Evolutionary conservation across 2,329 filamentous ascomycete species (phyloP).

Genomic region (Alternaria sp.): DNA sequence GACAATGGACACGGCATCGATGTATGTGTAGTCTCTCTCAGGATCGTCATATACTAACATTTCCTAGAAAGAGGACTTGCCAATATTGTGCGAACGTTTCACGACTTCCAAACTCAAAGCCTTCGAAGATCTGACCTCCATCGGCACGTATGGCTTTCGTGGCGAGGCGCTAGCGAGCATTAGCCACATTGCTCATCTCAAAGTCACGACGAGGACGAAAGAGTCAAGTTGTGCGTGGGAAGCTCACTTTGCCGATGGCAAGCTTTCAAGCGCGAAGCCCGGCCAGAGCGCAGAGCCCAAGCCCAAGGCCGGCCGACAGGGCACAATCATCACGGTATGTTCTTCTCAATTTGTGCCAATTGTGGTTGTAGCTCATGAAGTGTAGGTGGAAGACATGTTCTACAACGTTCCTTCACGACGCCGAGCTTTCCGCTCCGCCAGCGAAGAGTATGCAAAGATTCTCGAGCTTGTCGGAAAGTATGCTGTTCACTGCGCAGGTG

Average conservation of each 20-base stretch:
- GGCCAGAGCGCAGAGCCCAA: constrained; percentile 88
- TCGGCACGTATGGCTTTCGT: constrained; percentile 96
- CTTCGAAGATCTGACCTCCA: constrained; percentile 90
- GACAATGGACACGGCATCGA: constrained; percentile 97
- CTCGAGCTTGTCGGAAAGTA: constrained; percentile 94
- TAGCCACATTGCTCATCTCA: constrained; percentile 96
- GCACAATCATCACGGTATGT: constrained; percentile 86
- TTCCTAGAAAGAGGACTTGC: constrained; percentile 81
- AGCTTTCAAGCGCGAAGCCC: constrained; percentile 82
- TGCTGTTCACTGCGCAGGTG: constrained; percentile 88
- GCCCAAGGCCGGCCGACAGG: constrained; percentile 83
- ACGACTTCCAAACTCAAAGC: constrained; percentile 95
- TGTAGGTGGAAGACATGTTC: constrained; percentile 87
- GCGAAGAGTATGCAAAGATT: constrained; percentile 98
- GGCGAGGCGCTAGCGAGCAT: constrained; percentile 97
- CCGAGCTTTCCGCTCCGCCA: constrained; percentile 86
- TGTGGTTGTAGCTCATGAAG: constrained; percentile 14
- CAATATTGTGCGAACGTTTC: constrained; percentile 93
- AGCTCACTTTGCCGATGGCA: constrained; percentile 86
- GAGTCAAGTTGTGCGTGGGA: constrained; percentile 90
- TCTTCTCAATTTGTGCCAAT: background rate
- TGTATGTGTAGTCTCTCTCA: constrained; percentile 61
- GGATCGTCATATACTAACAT: constrained; percentile 17
- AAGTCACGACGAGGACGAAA: constrained; percentile 91
- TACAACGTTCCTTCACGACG: constrained; percentile 93